phyloP scores from a whole-genome alignment of 495 filamentous ascomycete genomes.

The Sporormia fimetaria region DNA sequence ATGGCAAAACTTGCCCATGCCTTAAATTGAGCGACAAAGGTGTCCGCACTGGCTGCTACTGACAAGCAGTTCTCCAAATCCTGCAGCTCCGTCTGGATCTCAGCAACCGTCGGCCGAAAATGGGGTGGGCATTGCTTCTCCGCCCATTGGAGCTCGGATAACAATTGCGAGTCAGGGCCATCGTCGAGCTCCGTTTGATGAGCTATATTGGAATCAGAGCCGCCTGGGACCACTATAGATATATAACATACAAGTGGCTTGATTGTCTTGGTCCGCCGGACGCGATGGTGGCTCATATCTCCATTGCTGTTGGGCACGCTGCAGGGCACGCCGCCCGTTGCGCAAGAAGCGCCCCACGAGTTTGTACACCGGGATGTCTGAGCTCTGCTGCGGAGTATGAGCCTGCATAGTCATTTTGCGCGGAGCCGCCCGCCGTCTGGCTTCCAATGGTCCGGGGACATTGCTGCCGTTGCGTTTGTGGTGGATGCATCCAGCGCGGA shows the following conservation, averaged over 20 bases:
- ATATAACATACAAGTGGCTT: slow-evolving; percentile 8
- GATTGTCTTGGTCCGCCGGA: too few species aligned
- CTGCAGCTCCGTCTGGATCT: too few species aligned
- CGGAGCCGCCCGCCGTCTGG: slow-evolving; percentile 16
- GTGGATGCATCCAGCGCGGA: slow-evolving; percentile 2
- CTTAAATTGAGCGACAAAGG: too few species aligned
- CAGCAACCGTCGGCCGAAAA: too few species aligned
- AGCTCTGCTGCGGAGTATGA: background rate
- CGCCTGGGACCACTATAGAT: background rate
- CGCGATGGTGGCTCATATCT: slow-evolving; percentile 22
- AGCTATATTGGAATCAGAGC: background rate
- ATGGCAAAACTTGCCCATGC: too few species aligned
- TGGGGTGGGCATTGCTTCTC: too few species aligned
- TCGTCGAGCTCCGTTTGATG: too few species aligned
- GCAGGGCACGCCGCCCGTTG: slow-evolving; percentile 1
- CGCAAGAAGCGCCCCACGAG: slow-evolving; percentile 14
- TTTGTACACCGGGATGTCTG: slow-evolving; percentile 6
- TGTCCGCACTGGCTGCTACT: too few species aligned
- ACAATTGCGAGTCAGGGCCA: too few species aligned
- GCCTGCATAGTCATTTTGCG: slow-evolving; percentile 17
- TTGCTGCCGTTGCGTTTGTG: slow-evolving; percentile 26
- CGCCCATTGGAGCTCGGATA: too few species aligned
- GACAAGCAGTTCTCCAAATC: too few species aligned
- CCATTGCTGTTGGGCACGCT: too few species aligned
- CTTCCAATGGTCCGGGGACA: slow-evolving; percentile 28